These are phyloP conservation scores for Astrephomene gubernaculifera DNA, from an alignment of 139 green algal genomes.

Conservation along the genomic window DNA sequence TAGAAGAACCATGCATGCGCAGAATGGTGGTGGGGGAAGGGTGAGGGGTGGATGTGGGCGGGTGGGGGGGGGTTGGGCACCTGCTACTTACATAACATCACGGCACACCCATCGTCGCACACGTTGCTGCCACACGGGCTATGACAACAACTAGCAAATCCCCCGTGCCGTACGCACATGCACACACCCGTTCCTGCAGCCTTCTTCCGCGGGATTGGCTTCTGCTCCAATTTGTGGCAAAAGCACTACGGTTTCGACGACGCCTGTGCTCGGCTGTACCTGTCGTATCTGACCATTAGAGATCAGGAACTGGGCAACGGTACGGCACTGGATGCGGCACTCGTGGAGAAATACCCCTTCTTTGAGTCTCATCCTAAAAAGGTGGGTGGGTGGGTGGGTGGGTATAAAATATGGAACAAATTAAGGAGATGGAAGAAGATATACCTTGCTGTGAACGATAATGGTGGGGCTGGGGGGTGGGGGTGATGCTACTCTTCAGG, in stretches of 20 bases:
- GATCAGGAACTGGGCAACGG: background rate
- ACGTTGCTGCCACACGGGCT: background rate
- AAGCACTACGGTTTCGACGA: background rate
- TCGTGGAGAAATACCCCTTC: background rate
- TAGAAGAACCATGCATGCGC: background rate
- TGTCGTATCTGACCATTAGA: background rate
- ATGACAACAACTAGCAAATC: too few relatives aligned
- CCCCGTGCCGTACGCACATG: background rate
- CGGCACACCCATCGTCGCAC: background rate
- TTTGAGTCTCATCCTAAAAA: background rate
- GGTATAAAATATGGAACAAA: too few relatives aligned
- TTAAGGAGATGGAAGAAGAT: too few relatives aligned
- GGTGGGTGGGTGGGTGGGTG: background rate
- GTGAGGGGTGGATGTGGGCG: background rate
- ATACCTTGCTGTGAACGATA: background rate
- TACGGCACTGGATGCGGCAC: conserved; percentile 1
- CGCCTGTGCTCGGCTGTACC: background rate
- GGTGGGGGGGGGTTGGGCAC: background rate
- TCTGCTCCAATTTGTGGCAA: background rate
- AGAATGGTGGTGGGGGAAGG: background rate
- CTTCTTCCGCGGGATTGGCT: conserved; percentile 23
- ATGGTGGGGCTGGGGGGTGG: too few relatives aligned
- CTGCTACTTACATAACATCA: background rate
- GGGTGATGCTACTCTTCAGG: background rate
- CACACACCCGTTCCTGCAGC: background rate